These are phyloP conservation scores for Kwoniella dejecticola DNA, from an alignment of 768 basidiomycete genomes.

Conservation along the genomic window DNA sequence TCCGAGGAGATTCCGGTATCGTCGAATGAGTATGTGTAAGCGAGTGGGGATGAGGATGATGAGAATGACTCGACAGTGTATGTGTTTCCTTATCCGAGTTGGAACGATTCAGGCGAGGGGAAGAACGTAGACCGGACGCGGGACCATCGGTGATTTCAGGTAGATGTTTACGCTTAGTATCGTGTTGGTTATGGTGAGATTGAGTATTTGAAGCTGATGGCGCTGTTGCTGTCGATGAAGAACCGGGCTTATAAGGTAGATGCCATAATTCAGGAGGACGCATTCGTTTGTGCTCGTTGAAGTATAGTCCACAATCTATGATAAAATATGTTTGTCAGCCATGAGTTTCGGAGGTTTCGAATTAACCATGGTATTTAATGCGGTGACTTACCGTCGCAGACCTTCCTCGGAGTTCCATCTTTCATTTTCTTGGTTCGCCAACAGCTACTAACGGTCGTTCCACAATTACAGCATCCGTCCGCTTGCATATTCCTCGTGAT, in stretches of 20 bases:
- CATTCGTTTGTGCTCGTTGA: constrained; percentile 48
- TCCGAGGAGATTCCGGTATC: constrained; percentile 26
- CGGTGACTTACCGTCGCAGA: constrained; percentile 44
- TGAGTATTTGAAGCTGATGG: too few relatives aligned
- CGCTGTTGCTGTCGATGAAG: neutral
- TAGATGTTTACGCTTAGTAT: constrained; percentile 15
- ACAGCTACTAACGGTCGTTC: constrained; percentile 28
- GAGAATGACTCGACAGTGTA: too few relatives aligned
- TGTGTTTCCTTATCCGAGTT: constrained; percentile 11
- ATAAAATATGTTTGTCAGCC: neutral
- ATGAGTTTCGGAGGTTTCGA: too few relatives aligned
- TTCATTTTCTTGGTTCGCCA: constrained; percentile 44
- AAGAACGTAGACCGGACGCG: constrained; percentile 26
- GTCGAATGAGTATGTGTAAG: neutral
- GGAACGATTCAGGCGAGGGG: constrained; percentile 25
- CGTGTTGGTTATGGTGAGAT: neutral
- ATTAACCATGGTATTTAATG: too few relatives aligned
- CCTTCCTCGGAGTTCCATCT: constrained; percentile 42
- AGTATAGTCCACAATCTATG: constrained; percentile 46
- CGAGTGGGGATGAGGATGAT: neutral
- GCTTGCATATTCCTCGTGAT: neutral
- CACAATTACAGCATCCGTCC: constrained; percentile 46
- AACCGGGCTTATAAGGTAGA: constrained; percentile 9
- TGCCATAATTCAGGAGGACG: constrained; percentile 45
- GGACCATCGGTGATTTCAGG: constrained; percentile 18